Conservation (phyloP, 169 alveolate species). For the Eimeria falciformis region DNA sequence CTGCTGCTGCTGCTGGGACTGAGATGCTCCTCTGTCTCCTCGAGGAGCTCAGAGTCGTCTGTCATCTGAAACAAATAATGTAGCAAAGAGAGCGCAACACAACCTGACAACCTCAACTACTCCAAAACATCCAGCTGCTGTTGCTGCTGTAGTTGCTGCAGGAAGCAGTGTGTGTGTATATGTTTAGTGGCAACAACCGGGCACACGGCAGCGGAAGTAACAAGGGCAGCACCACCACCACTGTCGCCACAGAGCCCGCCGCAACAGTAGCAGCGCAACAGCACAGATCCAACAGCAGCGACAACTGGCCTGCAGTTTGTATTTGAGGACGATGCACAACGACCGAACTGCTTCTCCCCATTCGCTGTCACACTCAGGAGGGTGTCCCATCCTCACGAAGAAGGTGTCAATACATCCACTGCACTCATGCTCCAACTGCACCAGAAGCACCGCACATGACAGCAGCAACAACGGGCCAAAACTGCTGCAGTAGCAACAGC, state of each 20-base stretch:
- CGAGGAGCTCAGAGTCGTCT: constrained; percentile 67
- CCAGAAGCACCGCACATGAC: not conserved
- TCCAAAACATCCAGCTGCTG: too few relatives aligned
- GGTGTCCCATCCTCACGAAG: constrained; percentile 22
- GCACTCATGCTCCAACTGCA: constrained; percentile 40
- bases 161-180: too few relatives aligned
- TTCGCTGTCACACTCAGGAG: constrained; percentile 37
- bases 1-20: not conserved
- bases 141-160: too few relatives aligned
- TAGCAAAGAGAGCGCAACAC: not conserved
- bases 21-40: not conserved
- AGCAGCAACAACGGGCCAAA: not conserved
- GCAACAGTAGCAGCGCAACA: constrained; percentile 2
- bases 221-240: not conserved
- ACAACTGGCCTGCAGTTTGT: not conserved
- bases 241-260: not conserved
- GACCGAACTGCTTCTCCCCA: constrained; percentile 23
- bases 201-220: not conserved
- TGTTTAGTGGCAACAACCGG: too few relatives aligned
- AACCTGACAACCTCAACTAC: not conserved
- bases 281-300: not conserved
- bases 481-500: too few relatives aligned
- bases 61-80: not conserved
- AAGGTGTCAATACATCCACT: constrained; percentile 12
- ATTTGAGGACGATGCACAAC: not conserved